These are phyloP conservation scores for Calonectria pseudoreteaudii DNA, from an alignment of 2,329 filamentous ascomycete species.

Conservation along the genomic window DNA sequence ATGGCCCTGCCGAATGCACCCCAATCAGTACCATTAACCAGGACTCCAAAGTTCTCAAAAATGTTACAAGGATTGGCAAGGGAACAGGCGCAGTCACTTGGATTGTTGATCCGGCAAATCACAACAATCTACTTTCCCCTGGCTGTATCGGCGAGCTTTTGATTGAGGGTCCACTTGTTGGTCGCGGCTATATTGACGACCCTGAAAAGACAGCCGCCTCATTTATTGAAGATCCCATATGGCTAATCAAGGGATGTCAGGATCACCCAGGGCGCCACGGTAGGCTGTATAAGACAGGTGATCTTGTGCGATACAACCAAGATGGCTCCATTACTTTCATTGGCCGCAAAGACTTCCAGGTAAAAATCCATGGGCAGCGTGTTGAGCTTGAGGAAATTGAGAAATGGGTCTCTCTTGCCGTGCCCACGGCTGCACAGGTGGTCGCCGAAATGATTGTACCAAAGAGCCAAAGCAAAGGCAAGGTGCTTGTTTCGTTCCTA, in stretches of 20 bases:
- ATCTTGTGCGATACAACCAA: slow-evolving; percentile 56
- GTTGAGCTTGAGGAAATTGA: slow-evolving; percentile 63
- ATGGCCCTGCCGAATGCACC: background rate
- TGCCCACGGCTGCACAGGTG: slow-evolving; percentile 44
- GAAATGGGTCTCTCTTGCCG: slow-evolving; percentile 49
- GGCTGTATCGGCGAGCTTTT: slow-evolving; percentile 20
- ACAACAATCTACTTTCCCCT: slow-evolving; percentile 36
- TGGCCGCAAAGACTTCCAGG: slow-evolving; percentile 68
- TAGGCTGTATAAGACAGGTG: slow-evolving; percentile 60
- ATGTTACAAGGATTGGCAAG: slow-evolving; percentile 24
- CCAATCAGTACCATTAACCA: slow-evolving; percentile 46
- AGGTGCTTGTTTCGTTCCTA: background rate
- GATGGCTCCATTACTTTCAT: slow-evolving; percentile 58
- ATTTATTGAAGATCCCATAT: slow-evolving; percentile 57
- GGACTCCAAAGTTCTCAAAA: slow-evolving; percentile 30
- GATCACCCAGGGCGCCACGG: background rate
- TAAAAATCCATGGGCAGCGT: slow-evolving; percentile 70
- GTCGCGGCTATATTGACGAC: slow-evolving; percentile 26
- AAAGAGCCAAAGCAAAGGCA: background rate
- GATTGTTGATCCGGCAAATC: slow-evolving; percentile 52
- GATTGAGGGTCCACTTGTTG: slow-evolving; percentile 8
- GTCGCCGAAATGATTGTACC: background rate
- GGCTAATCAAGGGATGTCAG: slow-evolving; percentile 39
- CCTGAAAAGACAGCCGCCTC: slow-evolving; percentile 23
- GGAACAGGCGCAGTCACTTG: slow-evolving; percentile 39